Conservation (phyloP, 495 filamentous ascomycete genomes). For the Podospora appendiculata region DNA sequence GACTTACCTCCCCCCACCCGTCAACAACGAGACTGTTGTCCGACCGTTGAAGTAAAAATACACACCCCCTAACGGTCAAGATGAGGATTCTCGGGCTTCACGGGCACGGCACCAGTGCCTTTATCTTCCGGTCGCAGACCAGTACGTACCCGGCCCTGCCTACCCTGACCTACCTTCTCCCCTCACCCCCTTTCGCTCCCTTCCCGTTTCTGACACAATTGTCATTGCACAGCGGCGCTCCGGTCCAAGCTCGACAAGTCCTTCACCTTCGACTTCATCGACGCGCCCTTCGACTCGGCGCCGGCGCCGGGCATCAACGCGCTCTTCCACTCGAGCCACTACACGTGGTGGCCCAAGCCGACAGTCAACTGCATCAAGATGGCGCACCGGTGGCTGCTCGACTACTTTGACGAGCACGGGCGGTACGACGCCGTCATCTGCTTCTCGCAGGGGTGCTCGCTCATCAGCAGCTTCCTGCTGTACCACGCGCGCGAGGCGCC, state of each 20-base stretch:
- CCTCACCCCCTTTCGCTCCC: background rate
- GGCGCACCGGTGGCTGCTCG: conserved; percentile 39
- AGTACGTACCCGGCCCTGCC: conserved; percentile 25
- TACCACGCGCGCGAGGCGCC: conserved; percentile 28
- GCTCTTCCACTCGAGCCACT: conserved; percentile 43
- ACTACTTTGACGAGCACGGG: conserved; percentile 39
- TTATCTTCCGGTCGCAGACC: conserved; percentile 53
- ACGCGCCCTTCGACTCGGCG: conserved; percentile 36
- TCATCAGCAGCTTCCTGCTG: conserved; percentile 40
- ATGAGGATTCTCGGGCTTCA: conserved; percentile 60
- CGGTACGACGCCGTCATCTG: conserved; percentile 55
- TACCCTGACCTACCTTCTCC: background rate
- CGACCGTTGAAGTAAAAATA: background rate
- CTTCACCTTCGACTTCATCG: conserved; percentile 48
- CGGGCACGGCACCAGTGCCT: conserved; percentile 51
- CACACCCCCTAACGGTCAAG: background rate
- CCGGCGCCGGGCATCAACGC: conserved; percentile 47
- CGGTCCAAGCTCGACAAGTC: conserved; percentile 19
- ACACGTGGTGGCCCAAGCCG: conserved; percentile 36
- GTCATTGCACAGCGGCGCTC: conserved; percentile 20
- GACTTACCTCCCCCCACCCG: no score
- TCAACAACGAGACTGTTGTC: background rate
- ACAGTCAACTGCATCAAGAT: conserved; percentile 27
- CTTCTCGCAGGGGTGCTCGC: conserved; percentile 52
- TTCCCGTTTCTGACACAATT: background rate